Evolutionary conservation across 1,139 yeast genomes (phyloP).

Genomic region (Candida tropicalis): DNA sequence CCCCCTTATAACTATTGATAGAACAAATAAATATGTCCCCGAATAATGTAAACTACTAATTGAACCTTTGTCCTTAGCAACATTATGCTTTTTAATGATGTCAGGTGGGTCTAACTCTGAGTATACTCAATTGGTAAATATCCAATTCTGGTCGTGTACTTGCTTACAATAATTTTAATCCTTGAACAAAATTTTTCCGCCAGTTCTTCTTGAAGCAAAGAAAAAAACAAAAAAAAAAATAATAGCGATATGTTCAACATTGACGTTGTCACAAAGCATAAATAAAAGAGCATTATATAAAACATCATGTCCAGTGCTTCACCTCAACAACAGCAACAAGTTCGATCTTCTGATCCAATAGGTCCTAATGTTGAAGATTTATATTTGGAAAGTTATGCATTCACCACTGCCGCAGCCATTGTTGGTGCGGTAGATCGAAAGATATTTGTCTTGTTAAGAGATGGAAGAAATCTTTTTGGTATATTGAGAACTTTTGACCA

Average conservation of each 20-base stretch:
- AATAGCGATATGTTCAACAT: not conserved
- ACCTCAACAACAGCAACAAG: constrained; percentile 19
- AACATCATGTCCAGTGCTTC: constrained; percentile 20
- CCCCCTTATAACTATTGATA: too few species aligned
- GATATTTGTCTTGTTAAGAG: constrained; percentile 83
- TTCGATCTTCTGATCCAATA: constrained; percentile 21
- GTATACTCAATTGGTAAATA: too few species aligned
- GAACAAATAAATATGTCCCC: too few species aligned
- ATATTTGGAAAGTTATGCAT: constrained; percentile 72
- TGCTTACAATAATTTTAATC: not conserved
- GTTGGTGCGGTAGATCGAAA: constrained; percentile 92
- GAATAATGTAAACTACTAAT: too few species aligned
- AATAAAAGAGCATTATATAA: not conserved
- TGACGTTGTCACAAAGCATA: not conserved
- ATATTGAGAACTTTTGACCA: constrained; percentile 95
- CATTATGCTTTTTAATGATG: too few species aligned
- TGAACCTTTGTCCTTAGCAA: too few species aligned
- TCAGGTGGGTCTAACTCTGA: too few species aligned
- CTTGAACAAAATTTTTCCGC: constrained; percentile 6
- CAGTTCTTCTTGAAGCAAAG: not conserved
- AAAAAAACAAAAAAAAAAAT: not conserved
- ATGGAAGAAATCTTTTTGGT: constrained; percentile 88
- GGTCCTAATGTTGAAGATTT: constrained; percentile 51
- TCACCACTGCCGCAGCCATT: constrained; percentile 95
- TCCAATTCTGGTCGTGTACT: too few species aligned